These are phyloP conservation scores for Gillenia trifoliata DNA, from an alignment of 306 rosid species.

Conservation along the genomic window DNA sequence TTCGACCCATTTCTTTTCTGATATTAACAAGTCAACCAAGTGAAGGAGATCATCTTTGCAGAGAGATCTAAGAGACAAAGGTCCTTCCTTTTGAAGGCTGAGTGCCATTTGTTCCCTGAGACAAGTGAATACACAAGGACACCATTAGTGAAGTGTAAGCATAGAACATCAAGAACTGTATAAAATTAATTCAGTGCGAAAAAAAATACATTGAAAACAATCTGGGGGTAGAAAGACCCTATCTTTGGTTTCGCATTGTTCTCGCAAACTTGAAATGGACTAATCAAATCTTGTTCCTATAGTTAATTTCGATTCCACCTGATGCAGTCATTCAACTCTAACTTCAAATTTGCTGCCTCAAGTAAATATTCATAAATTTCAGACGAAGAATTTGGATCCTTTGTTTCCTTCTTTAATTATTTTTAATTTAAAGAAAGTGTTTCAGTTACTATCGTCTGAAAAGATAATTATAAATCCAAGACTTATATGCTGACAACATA, in stretches of 20 bases:
- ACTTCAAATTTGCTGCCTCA: neutral
- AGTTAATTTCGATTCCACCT: constrained; percentile 1
- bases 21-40: constrained; percentile 58
- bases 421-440: neutral
- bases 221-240: neutral
- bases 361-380: neutral
- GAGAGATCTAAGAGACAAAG: constrained; percentile 36
- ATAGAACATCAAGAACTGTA: neutral
- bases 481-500: neutral
- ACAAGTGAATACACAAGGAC: constrained; percentile 14
- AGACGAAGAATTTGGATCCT: neutral
- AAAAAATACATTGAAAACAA: neutral
- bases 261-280: neutral
- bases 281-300: neutral
- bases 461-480: neutral
- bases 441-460: neutral
- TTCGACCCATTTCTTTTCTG: constrained; percentile 75
- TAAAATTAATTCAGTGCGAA: neutral
- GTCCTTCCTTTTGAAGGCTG: constrained; percentile 53
- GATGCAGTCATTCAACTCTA: constrained; percentile 6
- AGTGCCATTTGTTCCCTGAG: constrained; percentile 62
- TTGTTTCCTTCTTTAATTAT: neutral
- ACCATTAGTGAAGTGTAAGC: neutral
- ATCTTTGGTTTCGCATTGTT: neutral
- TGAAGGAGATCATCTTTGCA: constrained; percentile 41